These are phyloP conservation scores for Russula olivacea DNA, from an alignment of 768 basidiomycete genomes.

Conservation along the genomic window DNA sequence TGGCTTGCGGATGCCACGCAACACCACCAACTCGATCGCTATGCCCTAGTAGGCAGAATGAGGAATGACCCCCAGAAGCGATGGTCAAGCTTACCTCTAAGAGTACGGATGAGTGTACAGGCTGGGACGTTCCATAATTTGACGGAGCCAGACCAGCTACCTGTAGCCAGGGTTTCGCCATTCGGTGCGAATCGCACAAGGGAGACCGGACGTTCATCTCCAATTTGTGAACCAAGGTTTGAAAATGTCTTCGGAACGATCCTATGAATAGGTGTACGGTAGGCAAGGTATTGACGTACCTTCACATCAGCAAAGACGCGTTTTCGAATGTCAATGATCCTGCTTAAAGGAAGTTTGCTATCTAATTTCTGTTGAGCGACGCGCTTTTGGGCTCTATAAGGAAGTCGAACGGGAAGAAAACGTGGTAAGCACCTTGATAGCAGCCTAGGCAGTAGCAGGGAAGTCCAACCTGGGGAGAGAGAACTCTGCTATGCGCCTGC, in stretches of 20 bases:
- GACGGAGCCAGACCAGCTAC: conserved; percentile 92
- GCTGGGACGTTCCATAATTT: conserved; percentile 95
- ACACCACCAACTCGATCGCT: conserved; percentile 90
- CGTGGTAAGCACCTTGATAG: conserved; percentile 74
- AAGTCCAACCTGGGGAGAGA: conserved; percentile 91
- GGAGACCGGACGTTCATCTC: conserved; percentile 91
- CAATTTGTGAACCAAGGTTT: conserved; percentile 96
- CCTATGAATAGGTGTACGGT: neutral
- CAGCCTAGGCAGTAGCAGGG: conserved; percentile 42
- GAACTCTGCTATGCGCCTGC: conserved; percentile 84
- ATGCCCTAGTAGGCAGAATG: conserved; percentile 51
- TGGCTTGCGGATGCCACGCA: conserved; percentile 96
- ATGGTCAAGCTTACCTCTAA: conserved; percentile 52
- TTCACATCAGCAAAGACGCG: conserved; percentile 86
- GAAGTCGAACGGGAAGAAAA: conserved; percentile 36
- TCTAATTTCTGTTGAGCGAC: conserved; percentile 90
- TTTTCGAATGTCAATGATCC: conserved; percentile 89
- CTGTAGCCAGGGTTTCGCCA: conserved; percentile 80
- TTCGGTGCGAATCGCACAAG: conserved; percentile 94
- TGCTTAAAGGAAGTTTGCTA: conserved; percentile 76
- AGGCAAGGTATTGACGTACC: conserved; percentile 40
- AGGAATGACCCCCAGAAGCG: conserved; percentile 4
- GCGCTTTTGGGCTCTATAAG: conserved; percentile 89
- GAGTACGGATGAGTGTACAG: conserved; percentile 69
- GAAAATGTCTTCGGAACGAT: conserved; percentile 58